Evolutionary conservation across 2,329 filamentous ascomycete genomes (phyloP), one percentile per base, ranked within the genome.

Genomic region (Knoxdaviesia capensis): DNA sequence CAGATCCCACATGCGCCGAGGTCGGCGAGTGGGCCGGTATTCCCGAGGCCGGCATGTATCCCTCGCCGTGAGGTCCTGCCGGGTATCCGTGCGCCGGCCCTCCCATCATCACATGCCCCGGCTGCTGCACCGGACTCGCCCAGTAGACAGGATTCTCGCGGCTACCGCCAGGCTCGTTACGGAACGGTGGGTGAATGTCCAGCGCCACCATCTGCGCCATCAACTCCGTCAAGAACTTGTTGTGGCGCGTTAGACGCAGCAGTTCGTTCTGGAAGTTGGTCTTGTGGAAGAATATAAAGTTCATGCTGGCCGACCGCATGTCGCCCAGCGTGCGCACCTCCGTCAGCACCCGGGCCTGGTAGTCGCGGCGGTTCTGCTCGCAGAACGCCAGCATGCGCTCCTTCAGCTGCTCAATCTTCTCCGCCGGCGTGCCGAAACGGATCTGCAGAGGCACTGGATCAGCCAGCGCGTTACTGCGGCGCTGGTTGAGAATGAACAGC

Each of bases 211-310:
- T 86, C 43, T 83, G 75, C 34, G 81, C 67, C 80, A 94, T 93
- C 53, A 96, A 65, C 47, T 90, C 85, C 48, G 81, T 86, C 49
- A 92, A 86, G 59, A 96, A 94, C 55, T 87, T 90, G 67, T 94
- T 94, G 52, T 90, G 82, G 11, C 88, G 75, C 50, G 81, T 83
- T 3, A 96, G 71, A 61, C 88, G 86, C 29, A 94, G 68, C 38
- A 92, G 67, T 56, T 96, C 88, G 55, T 94, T 94, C 56, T 96
- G 88, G 73, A 82, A 94, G 57, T 88, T 94, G 45, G 80, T 85
- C 59, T 94, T 94, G 70, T 94, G 93, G 66, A 94, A 94, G 65
- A 94, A 94, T 53, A 94, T 78, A 44, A 96, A 76, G 58, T 94
- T 94, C 53, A 94, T 70, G 4, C 77, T 86, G 53, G 93, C 78